Evolutionary conservation across 495 filamentous ascomycete genomes (phyloP).

Genomic region (Paragyromitra xinjiangensis): DNA sequence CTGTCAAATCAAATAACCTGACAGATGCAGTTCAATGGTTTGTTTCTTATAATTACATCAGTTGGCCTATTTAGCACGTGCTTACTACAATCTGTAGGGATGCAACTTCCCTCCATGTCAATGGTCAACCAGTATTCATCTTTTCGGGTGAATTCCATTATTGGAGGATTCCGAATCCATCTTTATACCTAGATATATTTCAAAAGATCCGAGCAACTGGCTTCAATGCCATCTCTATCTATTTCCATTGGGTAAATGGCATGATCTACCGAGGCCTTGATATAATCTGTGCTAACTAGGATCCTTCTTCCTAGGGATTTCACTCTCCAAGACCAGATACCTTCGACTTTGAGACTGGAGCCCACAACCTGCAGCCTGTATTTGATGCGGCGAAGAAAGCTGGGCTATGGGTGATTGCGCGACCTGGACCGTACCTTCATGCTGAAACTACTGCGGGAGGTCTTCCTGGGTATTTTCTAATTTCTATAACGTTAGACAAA

Average conservation of each 20-base stretch:
- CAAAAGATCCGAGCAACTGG: slow-evolving; percentile 54
- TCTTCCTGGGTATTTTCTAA: slow-evolving; percentile 39
- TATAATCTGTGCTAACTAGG: not conserved
- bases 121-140: slow-evolving; percentile 68
- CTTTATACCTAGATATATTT: slow-evolving; percentile 53
- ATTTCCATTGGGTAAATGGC: slow-evolving; percentile 48
- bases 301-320: slow-evolving; percentile 29
- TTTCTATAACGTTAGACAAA: not conserved
- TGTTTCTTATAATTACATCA: not conserved
- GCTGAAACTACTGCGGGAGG: slow-evolving; percentile 55
- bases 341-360: slow-evolving; percentile 52
- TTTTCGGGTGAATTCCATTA: slow-evolving; percentile 71
- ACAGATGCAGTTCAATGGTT: slow-evolving; percentile 43
- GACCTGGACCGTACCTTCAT: slow-evolving; percentile 54
- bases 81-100: slow-evolving; percentile 60
- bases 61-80: not conserved
- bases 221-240: slow-evolving; percentile 53
- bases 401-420: slow-evolving; percentile 53
- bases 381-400: slow-evolving; percentile 54
- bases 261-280: not conserved
- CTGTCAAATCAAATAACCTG: slow-evolving; percentile 41
- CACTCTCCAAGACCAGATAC: slow-evolving; percentile 41
- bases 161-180: slow-evolving; percentile 58
- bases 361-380: slow-evolving; percentile 51
- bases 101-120: slow-evolving; percentile 68